Base-by-base conservation (phyloP, 495 filamentous ascomycete species). In the Aspergillus saccharolyticus region DNA sequence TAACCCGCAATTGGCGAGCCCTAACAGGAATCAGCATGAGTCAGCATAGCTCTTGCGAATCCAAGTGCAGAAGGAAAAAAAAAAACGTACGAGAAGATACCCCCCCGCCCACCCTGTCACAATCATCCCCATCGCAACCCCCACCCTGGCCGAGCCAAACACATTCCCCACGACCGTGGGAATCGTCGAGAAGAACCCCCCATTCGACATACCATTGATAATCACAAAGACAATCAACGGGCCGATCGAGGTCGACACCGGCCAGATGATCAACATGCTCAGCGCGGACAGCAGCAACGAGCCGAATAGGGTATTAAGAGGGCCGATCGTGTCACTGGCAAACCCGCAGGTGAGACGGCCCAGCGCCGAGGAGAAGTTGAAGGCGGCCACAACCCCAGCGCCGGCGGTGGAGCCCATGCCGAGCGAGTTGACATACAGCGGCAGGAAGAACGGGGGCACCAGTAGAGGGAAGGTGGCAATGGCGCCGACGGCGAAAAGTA, bases 381-480 rank as follows among this genome's bases (percentile, higher is more conserved):
- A 85, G 19, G 74, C 82, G 6, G 81, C 80, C 0, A 85, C 74
- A 1, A 84, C 63, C 43, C 72, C 78, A 1, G 82, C 81, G 0
- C 82, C 82, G 0, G 72, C 74, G 19, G 69, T 70, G 15, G 80
- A 73, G 0, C 71, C 68, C 44, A 83, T 65, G 1, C 77, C 76
- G 5, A 81, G 58, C 0, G 77, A 78, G 21, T 72, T 57, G 24
- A 72, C 73, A 53, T 76, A 80, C 5, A 79, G 64, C 0, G 83
- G 83, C 0, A 85, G 63, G 63, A 83, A 85, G 66, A 83, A 84
- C 0, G 82, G 78, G 0, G 83, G 83, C 2, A 86, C 81, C 51
- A 84, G 78, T 9, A 85, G 73, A 0, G 83, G 78, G 61, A 86
- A 86, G 18, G 81, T 84, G 3, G 73, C 83, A n/a, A 85, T 78